These are phyloP conservation scores for Oxytropis ochrocephala DNA, from an alignment of 306 rosid genomes.

Conservation along the genomic window DNA sequence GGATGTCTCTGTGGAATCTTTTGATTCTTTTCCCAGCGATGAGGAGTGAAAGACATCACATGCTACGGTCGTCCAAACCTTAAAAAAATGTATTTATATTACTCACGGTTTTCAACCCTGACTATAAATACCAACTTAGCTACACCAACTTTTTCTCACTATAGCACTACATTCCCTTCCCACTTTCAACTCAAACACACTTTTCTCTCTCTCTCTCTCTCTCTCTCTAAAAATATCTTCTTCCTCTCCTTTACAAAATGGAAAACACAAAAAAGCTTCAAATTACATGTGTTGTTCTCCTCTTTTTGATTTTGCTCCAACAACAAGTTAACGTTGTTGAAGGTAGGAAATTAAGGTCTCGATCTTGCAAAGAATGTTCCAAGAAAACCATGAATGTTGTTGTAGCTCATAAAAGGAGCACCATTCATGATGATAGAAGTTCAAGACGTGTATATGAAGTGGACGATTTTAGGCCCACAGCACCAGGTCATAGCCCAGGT, in stretches of 20 bases:
- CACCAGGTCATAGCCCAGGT: constrained; percentile 35
- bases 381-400: neutral
- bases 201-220: neutral
- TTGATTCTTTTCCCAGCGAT: constrained; percentile 30
- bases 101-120: neutral
- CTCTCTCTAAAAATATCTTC: neutral
- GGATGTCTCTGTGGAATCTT: constrained; percentile 21
- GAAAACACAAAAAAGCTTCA: constrained; percentile 11
- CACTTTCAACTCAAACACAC: neutral
- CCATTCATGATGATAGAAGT: neutral
- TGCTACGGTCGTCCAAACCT: constrained; percentile 28
- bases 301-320: constrained; percentile 29
- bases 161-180: neutral
- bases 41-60: constrained; percentile 26
- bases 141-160: neutral
- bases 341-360: constrained; percentile 40
- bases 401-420: neutral
- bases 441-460: constrained; percentile 27
- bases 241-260: neutral
- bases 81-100: neutral
- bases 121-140: constrained; percentile 21
- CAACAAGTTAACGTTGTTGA: constrained; percentile 28
- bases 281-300: constrained; percentile 10
- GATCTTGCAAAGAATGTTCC: neutral
- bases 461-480: constrained; percentile 32